Base-by-base conservation (phyloP, 2,329 filamentous ascomycete species). In the Helicocarpus griseus region DNA sequence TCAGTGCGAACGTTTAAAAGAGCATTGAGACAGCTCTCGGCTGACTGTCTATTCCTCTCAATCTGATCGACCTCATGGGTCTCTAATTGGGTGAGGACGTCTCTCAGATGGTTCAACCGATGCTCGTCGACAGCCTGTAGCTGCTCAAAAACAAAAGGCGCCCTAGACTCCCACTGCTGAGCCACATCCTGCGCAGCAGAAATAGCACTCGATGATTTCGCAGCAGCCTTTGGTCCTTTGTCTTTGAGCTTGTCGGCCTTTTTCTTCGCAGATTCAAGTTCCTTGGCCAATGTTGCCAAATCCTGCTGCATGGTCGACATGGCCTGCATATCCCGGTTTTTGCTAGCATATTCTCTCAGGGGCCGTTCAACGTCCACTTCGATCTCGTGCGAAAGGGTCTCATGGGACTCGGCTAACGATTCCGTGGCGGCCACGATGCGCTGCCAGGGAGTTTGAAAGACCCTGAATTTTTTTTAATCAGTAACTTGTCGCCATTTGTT, bases 111-210 rank as follows among this genome's bases (percentile, higher is more conserved):
- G 67, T 96, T 95, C 58, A 94, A 75, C 51, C 93, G 82, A 60
- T 81, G 84, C 72, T 98, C 93, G 64, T 98, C 93, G 29, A 94
- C 75, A 5, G 87, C 85, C 67, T 98, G 93, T 24, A 98, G 79
- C 54, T 85, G 86, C 70, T 98, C 93, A 64, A 95, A 96, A 54
- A 96, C 86, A 69, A 88, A 97, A 1, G 93, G 93, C 13, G 93
- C 89, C 67, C 95, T 89, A 0, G 89, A 89, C 51, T 95, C 85
- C 93, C 93, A 98, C 65, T 95, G 86, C 58, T 85, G 79, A 41
- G 77, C 81, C n/a, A 89, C 85, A 54, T 82, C 82, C 57, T 95
- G 87, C 40, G 94, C 80, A 57, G 83, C 84, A 17, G 81, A 75
- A 9, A 81, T 77, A 11, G 89, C 89, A 56, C 78, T 78, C 40